phyloP scores from a whole-genome alignment of 2,329 filamentous ascomycete species.

The Acrocalymma vagum region DNA sequence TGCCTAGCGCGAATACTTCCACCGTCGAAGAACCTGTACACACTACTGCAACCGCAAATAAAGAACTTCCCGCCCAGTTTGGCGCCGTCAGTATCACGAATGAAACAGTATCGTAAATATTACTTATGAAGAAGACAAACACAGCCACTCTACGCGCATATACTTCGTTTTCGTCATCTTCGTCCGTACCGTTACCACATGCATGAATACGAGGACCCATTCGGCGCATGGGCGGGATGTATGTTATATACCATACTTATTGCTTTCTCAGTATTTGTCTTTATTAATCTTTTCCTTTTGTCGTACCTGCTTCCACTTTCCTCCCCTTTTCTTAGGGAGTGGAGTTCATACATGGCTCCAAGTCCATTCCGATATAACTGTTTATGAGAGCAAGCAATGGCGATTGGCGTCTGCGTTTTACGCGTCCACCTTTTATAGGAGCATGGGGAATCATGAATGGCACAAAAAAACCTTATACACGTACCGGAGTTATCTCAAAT shows the following conservation, averaged over 20 bases:
- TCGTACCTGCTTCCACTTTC: too few species aligned
- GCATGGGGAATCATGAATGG: too few species aligned
- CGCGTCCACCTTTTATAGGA: too few species aligned
- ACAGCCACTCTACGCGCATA: slow-evolving; percentile 3
- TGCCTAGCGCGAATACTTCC: slow-evolving; percentile 70
- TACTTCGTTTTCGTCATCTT: slow-evolving; percentile 9
- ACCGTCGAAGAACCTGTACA: slow-evolving; percentile 57
- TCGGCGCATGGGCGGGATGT: slow-evolving; percentile 26
- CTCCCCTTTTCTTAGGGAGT: too few species aligned
- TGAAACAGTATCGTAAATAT: slow-evolving; percentile 14
- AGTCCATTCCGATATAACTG: too few species aligned
- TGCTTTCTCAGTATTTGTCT: slow-evolving; percentile 10
- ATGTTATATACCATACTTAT: slow-evolving; percentile 36
- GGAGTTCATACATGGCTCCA: too few species aligned
- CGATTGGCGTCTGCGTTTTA: too few species aligned
- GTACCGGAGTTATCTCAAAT: too few species aligned
- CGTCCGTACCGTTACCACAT: slow-evolving; percentile 10
- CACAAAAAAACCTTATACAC: too few species aligned
- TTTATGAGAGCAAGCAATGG: too few species aligned
- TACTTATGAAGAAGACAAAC: slow-evolving; percentile 1
- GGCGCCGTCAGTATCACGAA: slow-evolving; percentile 27
- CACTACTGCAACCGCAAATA: slow-evolving; percentile 21
- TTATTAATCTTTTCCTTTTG: too few species aligned
- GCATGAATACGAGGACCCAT: slow-evolving; percentile 11
- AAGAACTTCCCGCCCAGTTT: slow-evolving; percentile 12